Percentiles rank a stretch among this genome's conserved stretches.
Evolutionary conservation across 2,329 filamentous ascomycete species (phyloP).

Genomic region (Biscogniauxia mediterranea): DNA sequence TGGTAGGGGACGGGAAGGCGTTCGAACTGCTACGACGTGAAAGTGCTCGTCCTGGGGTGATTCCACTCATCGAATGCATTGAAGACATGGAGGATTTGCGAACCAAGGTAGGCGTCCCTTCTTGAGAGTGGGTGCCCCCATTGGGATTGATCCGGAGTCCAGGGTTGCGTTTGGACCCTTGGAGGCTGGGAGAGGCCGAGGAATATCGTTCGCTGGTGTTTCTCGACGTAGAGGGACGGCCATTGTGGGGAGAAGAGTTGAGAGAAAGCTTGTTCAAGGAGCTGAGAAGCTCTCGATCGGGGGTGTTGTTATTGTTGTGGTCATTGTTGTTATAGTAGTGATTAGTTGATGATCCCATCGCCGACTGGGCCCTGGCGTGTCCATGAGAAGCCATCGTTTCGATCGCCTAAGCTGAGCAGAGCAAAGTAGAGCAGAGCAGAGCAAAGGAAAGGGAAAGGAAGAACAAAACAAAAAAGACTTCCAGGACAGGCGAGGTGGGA

Average conservation of each 20-base stretch:
- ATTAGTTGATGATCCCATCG: constrained; percentile 9
- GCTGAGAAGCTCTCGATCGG: constrained; percentile 25
- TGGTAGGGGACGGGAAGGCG: constrained; percentile 43
- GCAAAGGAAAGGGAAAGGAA: too few species aligned
- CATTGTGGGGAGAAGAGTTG: constrained; percentile 29
- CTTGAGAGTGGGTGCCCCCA: constrained; percentile 41
- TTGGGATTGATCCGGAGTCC: constrained; percentile 33
- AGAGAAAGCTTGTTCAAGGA: constrained; percentile 37
- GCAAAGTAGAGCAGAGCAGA: too few species aligned
- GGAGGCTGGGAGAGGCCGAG: constrained; percentile 32
- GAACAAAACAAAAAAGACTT: not conserved
- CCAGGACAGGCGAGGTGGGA: not conserved
- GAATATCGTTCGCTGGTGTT: constrained; percentile 15
- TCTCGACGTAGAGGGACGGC: constrained; percentile 25
- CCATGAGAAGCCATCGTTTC: constrained; percentile 28
- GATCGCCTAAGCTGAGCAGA: constrained; percentile 13
- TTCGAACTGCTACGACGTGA: constrained; percentile 50
- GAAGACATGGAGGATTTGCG: constrained; percentile 59
- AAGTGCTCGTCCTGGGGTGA: constrained; percentile 36
- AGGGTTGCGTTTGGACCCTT: constrained; percentile 43
- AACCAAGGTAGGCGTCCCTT: constrained; percentile 49
- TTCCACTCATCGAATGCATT: constrained; percentile 48
- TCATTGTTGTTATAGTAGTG: constrained; percentile 19
- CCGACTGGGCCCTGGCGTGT: constrained; percentile 19
- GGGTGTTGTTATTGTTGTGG: constrained; percentile 6